Percentiles rank a stretch among this genome's conserved stretches.
Conservation (phyloP, 2,329 filamentous ascomycete genomes). For the Pseudogymnoascus sp. region DNA sequence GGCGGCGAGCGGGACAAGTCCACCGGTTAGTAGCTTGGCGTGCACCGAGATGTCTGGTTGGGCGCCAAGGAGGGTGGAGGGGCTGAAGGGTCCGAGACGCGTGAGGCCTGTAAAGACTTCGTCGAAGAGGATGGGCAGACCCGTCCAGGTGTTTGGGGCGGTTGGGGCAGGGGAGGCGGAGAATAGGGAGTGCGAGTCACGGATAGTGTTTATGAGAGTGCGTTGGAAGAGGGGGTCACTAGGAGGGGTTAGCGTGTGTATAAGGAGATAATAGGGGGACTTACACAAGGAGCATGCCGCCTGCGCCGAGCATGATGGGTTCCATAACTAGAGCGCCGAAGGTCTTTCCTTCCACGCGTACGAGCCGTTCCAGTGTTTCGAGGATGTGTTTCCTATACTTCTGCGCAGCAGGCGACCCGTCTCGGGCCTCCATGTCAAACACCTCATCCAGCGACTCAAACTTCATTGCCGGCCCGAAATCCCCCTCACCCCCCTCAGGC, state of each 20-base stretch:
- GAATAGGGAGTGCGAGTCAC: constrained; percentile 51
- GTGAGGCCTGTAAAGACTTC: constrained; percentile 85
- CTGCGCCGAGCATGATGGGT: constrained; percentile 71
- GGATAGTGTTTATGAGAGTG: constrained; percentile 59
- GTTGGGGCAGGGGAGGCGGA: constrained; percentile 18
- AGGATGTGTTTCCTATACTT: constrained; percentile 55
- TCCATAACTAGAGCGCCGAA: constrained; percentile 77
- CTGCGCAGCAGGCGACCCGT: constrained; percentile 37
- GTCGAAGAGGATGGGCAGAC: constrained; percentile 73
- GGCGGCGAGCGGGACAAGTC: constrained; percentile 67
- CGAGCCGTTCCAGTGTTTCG: constrained; percentile 44
- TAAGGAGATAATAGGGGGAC: constrained; percentile 26
- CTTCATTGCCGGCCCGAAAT: constrained; percentile 13
- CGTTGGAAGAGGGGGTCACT: constrained; percentile 77
- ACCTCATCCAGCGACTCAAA: constrained; percentile 43
- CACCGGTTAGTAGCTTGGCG: constrained; percentile 77
- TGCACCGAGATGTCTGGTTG: constrained; percentile 72
- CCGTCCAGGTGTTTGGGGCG: constrained; percentile 49
- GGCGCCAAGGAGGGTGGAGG: constrained; percentile 60
- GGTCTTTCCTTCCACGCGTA: constrained; percentile 48
- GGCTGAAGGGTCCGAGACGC: constrained; percentile 65
- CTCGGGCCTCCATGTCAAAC: constrained; percentile 50
- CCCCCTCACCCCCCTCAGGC: constrained; percentile 16
- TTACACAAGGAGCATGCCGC: constrained; percentile 75
- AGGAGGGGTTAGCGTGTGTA: neutral